Evolutionary conservation across 2,329 filamentous ascomycete genomes (phyloP), one percentile per base, ranked within the genome.

Genomic region (Ascochyta pisi): DNA sequence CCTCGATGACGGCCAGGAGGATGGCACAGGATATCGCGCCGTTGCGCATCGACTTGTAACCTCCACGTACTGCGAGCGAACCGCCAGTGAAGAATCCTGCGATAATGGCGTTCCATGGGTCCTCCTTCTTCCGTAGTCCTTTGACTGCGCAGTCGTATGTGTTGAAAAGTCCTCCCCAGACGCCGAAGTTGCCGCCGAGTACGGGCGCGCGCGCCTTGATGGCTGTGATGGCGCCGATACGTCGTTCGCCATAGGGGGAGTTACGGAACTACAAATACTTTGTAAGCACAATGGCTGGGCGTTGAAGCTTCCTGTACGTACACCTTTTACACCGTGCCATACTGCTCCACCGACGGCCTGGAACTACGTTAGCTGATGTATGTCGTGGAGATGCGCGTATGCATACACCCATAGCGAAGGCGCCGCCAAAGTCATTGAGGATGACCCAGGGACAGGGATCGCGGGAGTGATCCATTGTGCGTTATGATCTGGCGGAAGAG

Each of bases 361-460:
- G 12, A 42, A n/a, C 1, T 24, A 50, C 24, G 42, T 66, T 47
- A 66, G 57, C 61, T 57, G 45, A 26, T 52, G 50, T 8, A 41
- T 13, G 37, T 33, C 22, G 34, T 16, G 31, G 37, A 37, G 38
- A 46, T 37, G 43, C 42, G 50, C 51, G 31, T 15, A 61, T 24
- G 82, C 90, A 64, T 90, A 95, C 92, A 69, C 94, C 94, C 94
- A 97, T 98, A 75, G 86, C 89, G 73, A 98, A 97, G 54, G 94
- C 95, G 80, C 95, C 95, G 62, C 95, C 95, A 76, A 98, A 98
- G 81, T 99, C 95, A 80, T 93, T 96, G 66, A 98, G 85, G 64
- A 95, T 90, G 73, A 98, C 93, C 89, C 89, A 98, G 53, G 95
- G 95, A 80, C 95, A 98, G 61, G 95, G 95, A 79, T 98, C 95